These are phyloP conservation scores for Ascocoryne sarcoides DNA, from an alignment of 2,329 filamentous ascomycete genomes.

Conservation along the genomic window DNA sequence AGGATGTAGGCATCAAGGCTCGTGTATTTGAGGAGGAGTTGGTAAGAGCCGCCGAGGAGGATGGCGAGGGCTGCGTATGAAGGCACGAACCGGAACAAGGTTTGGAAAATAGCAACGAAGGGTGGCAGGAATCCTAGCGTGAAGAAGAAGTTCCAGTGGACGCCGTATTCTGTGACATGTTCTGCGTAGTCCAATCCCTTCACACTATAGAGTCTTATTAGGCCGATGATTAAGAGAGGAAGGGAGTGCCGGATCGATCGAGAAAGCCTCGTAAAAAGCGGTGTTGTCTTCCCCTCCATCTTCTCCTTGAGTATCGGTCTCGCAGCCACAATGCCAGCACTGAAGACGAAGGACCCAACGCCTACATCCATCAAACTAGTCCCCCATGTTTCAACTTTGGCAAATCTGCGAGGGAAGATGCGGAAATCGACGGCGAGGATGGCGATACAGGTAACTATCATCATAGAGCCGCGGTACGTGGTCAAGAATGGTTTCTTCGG, in stretches of 20 bases:
- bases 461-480: conserved; percentile 82
- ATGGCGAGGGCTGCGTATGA: conserved; percentile 71
- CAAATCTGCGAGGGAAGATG: conserved; percentile 87
- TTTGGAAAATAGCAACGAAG: conserved; percentile 77
- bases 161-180: conserved; percentile 93
- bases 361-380: conserved; percentile 98
- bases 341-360: conserved; percentile 96
- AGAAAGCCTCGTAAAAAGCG: conserved; percentile 50
- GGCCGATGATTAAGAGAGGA: conserved; percentile 70
- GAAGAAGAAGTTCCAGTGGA: conserved; percentile 99
- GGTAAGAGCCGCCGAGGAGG: conserved; percentile 60
- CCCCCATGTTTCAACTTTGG: conserved; percentile 98
- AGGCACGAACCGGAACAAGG: conserved; percentile 58
- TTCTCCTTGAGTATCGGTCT: conserved; percentile 67
- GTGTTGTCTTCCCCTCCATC: conserved; percentile 38
- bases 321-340: conserved; percentile 82
- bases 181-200: conserved; percentile 95
- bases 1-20: conserved; percentile 76
- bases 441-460: conserved; percentile 79
- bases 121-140: conserved; percentile 83
- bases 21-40: conserved; percentile 67
- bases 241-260: conserved; percentile 70
- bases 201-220: conserved; percentile 76
- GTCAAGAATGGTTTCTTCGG: conserved; percentile 90
- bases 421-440: conserved; percentile 97